Base-by-base conservation (phyloP, 106 monocot species). In the Vanilla planifolia region DNA sequence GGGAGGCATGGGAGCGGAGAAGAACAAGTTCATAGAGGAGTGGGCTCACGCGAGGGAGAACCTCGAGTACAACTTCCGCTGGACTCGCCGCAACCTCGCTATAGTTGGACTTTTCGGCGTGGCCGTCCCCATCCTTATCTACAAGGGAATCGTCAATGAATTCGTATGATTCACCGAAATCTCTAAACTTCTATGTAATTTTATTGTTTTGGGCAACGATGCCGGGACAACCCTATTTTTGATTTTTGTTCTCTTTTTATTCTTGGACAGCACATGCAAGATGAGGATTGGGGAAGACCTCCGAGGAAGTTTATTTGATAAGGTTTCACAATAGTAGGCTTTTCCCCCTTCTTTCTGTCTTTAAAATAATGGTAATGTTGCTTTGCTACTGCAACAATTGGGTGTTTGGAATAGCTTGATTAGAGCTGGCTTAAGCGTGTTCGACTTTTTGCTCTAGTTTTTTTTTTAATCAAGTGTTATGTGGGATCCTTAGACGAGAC, bases 1-100 rank as follows among this genome's bases (percentile, higher is more conserved):
- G 6, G 93, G 93, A 56, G 93, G 93, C n/a, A 93, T 93, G 93
- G 93, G 82, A 62, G 93, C 89, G 59, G 82, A 83, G 67, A 79
- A 75, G 75, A 89, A 93, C 93, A 71, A 66, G 63, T 80, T 63
- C 79, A 80, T 93, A 47, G 93, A 93, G 75, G 85, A 89, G 15
- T 93, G 89, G 89, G 80, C 72, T 81, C 69, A 82, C 14, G 93
- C 72, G 15, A 48, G 93, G 11, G 89, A 89, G 75, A 89, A 93
- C 39, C 82, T 93, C 9, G 89, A 93, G 82, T 51, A 80, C 47
- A 89, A 85, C 74, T 93, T 93, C 70, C 85, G 89, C 37, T 93
- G 89, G 89, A 80, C 79, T 45, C 85, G 93, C 57, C 93, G 89
- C 77, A 93, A 71, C 73, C 77, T 93, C 45, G 79, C 82, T 59